phyloP scores from a whole-genome alignment of 257 asterid species.

The Fraxinus anomala region DNA sequence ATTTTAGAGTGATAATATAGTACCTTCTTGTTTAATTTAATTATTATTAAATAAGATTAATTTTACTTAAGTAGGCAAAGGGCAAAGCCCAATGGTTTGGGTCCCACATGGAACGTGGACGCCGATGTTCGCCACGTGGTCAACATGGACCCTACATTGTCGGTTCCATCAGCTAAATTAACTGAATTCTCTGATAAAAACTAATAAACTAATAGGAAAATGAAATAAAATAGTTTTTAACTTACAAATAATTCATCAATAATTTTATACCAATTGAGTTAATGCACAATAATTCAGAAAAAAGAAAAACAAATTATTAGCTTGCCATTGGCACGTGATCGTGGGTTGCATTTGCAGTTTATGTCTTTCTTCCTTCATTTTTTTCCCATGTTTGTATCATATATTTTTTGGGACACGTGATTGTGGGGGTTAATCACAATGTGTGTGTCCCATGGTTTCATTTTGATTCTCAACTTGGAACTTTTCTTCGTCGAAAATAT shows the following conservation, averaged over 20 bases:
- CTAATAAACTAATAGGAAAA: constrained; percentile 2
- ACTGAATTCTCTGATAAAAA: constrained; percentile 16
- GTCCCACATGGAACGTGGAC: constrained; percentile 45
- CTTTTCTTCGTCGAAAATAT: background rate
- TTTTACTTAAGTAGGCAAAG: background rate
- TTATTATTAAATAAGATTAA: background rate
- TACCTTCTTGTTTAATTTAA: no score
- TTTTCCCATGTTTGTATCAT: constrained; percentile 4
- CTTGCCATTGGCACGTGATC: constrained; percentile 67
- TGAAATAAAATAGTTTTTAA: constrained; percentile 18
- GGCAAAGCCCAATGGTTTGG: constrained; percentile 27
- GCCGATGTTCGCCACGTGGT: constrained; percentile 70
- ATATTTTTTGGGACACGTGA: background rate
- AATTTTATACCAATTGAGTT: constrained; percentile 46
- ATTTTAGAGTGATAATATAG: no score
- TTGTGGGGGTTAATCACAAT: background rate
- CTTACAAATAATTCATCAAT: constrained; percentile 37
- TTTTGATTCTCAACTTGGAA: background rate
- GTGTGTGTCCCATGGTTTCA: background rate
- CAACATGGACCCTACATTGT: constrained; percentile 45
- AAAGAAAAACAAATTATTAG: constrained; percentile 34
- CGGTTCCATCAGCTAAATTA: constrained; percentile 34
- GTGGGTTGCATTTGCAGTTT: constrained; percentile 32
- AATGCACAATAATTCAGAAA: constrained; percentile 41
- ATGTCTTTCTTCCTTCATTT: constrained; percentile 9